phyloP scores from a whole-genome alignment of 2,329 filamentous ascomycete genomes.

The Chrysoporthe cubensis region DNA sequence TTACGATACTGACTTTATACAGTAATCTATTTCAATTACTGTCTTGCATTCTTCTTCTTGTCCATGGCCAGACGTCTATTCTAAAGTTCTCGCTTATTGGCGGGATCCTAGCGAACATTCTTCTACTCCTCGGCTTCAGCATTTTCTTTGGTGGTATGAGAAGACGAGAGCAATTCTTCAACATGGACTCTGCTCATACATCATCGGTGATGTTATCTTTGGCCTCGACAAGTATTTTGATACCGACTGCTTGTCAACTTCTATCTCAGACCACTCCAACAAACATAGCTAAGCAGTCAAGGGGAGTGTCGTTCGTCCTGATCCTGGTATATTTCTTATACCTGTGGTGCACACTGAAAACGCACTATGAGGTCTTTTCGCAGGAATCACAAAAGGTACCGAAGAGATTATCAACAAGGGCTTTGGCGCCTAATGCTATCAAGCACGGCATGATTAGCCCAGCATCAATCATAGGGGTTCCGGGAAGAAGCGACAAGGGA shows the following conservation, averaged over 20 bases:
- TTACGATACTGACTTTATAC: too few relatives aligned
- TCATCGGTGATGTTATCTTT: slow-evolving; percentile 17
- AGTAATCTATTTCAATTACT: slow-evolving; percentile 12
- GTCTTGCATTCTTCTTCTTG: slow-evolving; percentile 17
- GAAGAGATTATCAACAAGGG: too few relatives aligned
- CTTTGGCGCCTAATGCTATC: too few relatives aligned
- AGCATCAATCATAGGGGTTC: too few relatives aligned
- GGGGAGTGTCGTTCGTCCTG: slow-evolving; percentile 14
- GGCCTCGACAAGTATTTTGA: slow-evolving; percentile 18
- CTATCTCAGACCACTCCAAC: slow-evolving; percentile 16
- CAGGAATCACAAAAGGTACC: too few relatives aligned
- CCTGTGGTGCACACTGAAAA: too few relatives aligned
- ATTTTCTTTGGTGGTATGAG: slow-evolving; percentile 13
- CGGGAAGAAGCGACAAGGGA: too few relatives aligned
- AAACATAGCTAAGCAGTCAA: slow-evolving; percentile 13
- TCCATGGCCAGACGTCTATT: slow-evolving; percentile 6
- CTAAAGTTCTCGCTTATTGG: slow-evolving; percentile 21
- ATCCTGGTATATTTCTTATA: slow-evolving; percentile 19
- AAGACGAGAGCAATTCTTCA: slow-evolving; percentile 12
- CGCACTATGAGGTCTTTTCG: too few relatives aligned
- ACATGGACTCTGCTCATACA: slow-evolving; percentile 12
- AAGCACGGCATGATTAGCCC: too few relatives aligned
- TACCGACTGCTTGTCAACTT: slow-evolving; percentile 17
- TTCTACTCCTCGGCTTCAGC: slow-evolving; percentile 21
- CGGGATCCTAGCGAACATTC: slow-evolving; percentile 21